Base-by-base conservation (phyloP, 169 alveolate species). In the Eimeria praecox region DNA sequence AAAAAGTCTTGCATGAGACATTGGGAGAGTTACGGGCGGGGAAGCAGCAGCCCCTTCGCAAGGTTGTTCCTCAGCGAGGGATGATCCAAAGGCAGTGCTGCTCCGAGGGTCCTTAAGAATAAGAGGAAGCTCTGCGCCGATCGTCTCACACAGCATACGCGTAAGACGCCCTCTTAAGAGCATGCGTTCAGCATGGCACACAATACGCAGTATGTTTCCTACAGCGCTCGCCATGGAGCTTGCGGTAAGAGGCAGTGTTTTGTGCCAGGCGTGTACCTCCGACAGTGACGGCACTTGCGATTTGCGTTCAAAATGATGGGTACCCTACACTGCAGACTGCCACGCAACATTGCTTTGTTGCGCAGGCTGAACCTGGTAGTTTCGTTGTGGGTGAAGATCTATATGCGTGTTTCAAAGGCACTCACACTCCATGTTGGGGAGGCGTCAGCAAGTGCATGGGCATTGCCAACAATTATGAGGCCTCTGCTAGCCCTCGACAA, bases 401-500 rank as follows among this genome's bases (percentile, higher is more conserved):
- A 30, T 12, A 46, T 46, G 62, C 18, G 88, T 6, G 75, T 12
- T 56, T 56, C 59, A 10, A 40, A 38, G 78, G 56, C 59, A 40
- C 93, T 59, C 18, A 87, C 93, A 62, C 64, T 56, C 93, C 93
- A 87, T 1, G 93, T 87, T 33, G 93, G 93, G 33, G 93, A 87
- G 30, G 93, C 93, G 49, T 87, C 83, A 46, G 80, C 56, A 40
- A 87, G 93, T 62, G 93, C 93, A 9, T 54, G 38, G 27, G 93
- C 93, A 62, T 62, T 87, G 56, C 93, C 93, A 27, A 87, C 80
- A 30, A 87, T 87, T 18, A 87, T 62, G 64, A 87, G 93, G 38
- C 93, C 93, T 62, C 83, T 62, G 64, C 93, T 87, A n/a, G 93
- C 93, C 93, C 93, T 87, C 20, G 93, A 87, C 52, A 87, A 27